Evolutionary conservation across 1,284 basidiomycete genomes (phyloP).

Genomic region (Ganoderma sinense): DNA sequence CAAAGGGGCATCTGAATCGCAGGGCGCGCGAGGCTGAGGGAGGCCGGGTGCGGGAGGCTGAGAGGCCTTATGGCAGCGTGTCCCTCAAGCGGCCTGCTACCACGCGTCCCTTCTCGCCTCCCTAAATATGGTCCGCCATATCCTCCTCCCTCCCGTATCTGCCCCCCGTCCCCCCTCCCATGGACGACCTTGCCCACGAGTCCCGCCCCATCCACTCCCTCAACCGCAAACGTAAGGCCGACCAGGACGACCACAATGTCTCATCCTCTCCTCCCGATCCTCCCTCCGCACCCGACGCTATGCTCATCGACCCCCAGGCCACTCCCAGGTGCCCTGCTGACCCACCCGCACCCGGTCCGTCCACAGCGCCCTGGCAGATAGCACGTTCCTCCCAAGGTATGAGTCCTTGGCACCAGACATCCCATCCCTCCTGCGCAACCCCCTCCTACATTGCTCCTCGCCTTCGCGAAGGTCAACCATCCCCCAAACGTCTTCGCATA

Average conservation of each 20-base stretch:
- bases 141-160: slow-evolving; percentile 41
- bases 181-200: slow-evolving; percentile 61
- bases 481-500: slow-evolving; percentile 47
- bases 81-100: slow-evolving; percentile 38
- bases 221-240: slow-evolving; percentile 63
- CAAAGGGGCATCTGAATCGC: slow-evolving; percentile 11
- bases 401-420: slow-evolving; percentile 27
- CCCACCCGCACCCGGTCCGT: slow-evolving; percentile 31
- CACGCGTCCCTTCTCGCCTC: slow-evolving; percentile 43
- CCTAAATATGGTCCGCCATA: slow-evolving; percentile 44
- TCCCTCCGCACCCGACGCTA: slow-evolving; percentile 34
- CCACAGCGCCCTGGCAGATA: slow-evolving; percentile 38
- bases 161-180: slow-evolving; percentile 43
- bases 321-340: slow-evolving; percentile 47
- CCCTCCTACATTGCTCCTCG: slow-evolving; percentile 27
- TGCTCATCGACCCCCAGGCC: slow-evolving; percentile 41
- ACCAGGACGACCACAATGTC: slow-evolving; percentile 49
- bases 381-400: slow-evolving; percentile 32
- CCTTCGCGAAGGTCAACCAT: slow-evolving; percentile 39
- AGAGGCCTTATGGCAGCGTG: slow-evolving; percentile 38
- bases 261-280: slow-evolving; percentile 37
- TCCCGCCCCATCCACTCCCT: slow-evolving; percentile 47
- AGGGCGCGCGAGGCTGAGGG: slow-evolving; percentile 6
- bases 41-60: slow-evolving; percentile 12
- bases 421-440: slow-evolving; percentile 38